Conservation (phyloP, 495 filamentous ascomycete species). For the Trichoderma gamsii region DNA sequence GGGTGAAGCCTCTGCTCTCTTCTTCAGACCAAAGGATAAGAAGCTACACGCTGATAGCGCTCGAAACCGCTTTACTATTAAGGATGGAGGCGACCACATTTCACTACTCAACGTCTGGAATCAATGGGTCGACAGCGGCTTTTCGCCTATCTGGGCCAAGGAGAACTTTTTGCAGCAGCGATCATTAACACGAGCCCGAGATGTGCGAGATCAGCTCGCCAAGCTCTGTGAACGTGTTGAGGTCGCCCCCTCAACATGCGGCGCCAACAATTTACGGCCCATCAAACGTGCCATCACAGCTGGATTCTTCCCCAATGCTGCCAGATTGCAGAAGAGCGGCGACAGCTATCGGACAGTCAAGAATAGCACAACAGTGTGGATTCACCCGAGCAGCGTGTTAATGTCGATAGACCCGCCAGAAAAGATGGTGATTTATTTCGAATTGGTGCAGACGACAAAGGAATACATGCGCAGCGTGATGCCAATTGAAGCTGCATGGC, state of each 20-base stretch:
- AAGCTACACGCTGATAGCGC: constrained; percentile 93
- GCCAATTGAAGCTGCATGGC: constrained; percentile 78
- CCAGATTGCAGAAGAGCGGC: constrained; percentile 74
- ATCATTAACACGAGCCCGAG: constrained; percentile 75
- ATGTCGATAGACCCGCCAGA: constrained; percentile 69
- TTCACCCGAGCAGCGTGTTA: constrained; percentile 81
- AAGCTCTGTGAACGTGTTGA: constrained; percentile 93
- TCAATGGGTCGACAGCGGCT: constrained; percentile 93
- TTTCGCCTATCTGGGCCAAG: constrained; percentile 77
- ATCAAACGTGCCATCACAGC: constrained; percentile 84
- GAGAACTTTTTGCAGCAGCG: constrained; percentile 95
- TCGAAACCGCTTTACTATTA: constrained; percentile 83
- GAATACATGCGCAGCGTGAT: constrained; percentile 90
- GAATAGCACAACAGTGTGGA: constrained; percentile 80
- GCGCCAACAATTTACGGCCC: constrained; percentile 61
- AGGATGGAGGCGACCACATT: constrained; percentile 87
- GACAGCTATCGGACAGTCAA: constrained; percentile 94
- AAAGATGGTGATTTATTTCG: constrained; percentile 86
- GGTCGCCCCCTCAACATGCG: constrained; percentile 63
- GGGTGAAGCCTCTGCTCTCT: constrained; percentile 78
- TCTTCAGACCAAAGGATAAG: constrained; percentile 96
- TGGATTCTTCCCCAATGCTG: constrained; percentile 94
- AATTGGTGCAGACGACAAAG: constrained; percentile 86
- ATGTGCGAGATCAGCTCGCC: constrained; percentile 90
- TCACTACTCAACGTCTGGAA: constrained; percentile 95